Percentiles rank a stretch among this genome's conserved stretches.
Evolutionary conservation across 1,139 yeast species (phyloP).

Genomic region (Diutina neorugosa): DNA sequence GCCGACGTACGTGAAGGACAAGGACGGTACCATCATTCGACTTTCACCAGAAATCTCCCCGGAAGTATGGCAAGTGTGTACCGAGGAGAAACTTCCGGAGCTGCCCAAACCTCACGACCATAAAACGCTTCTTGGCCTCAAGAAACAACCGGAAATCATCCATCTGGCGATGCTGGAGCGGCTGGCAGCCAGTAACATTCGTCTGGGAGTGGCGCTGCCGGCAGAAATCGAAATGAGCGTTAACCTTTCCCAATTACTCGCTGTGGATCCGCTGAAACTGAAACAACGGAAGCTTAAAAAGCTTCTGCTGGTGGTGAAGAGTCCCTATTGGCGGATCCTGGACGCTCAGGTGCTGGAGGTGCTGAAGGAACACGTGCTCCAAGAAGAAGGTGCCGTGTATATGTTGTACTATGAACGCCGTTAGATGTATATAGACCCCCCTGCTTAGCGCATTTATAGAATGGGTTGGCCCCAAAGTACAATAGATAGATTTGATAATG

Average conservation of each 20-base stretch:
- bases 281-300: not conserved
- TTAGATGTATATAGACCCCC: not conserved
- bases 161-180: not conserved
- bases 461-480: not conserved
- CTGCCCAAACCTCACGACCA: not conserved
- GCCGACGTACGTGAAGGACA: conserved; percentile 40
- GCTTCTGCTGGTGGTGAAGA: not conserved
- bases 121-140: not conserved
- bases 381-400: not conserved
- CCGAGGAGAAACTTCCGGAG: not conserved
- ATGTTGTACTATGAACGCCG: conserved; percentile 3
- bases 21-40: not conserved
- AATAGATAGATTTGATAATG: not conserved
- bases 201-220: conserved; percentile 3
- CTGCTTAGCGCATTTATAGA: not conserved
- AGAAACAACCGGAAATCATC: not conserved
- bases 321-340: conserved; percentile 1
- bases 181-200: not conserved
- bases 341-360: conserved; percentile 1
- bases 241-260: not conserved
- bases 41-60: not conserved
- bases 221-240: not conserved
- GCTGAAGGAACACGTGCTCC: not conserved
- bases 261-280: not conserved
- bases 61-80: not conserved